Evolutionary conservation across 2,329 filamentous ascomycete genomes (phyloP).

Genomic region (Lithohypha guttulata): DNA sequence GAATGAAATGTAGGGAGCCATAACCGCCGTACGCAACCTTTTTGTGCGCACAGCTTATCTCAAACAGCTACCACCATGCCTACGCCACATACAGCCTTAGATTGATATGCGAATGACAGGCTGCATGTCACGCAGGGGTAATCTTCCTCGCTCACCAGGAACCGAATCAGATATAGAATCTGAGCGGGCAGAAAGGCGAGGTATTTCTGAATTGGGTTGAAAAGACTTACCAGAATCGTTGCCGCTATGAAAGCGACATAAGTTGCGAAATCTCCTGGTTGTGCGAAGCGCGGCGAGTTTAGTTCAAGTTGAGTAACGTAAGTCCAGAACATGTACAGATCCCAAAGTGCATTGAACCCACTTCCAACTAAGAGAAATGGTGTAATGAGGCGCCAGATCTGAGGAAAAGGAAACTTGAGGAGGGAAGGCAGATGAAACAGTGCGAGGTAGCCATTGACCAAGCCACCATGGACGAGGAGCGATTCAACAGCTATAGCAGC

Average conservation of each 20-base stretch:
- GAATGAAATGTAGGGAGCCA: slow-evolving; percentile 51
- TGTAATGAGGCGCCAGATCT: slow-evolving; percentile 50
- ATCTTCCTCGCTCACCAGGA: slow-evolving; percentile 75
- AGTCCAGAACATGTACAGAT: slow-evolving; percentile 69
- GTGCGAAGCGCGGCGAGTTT: slow-evolving; percentile 58
- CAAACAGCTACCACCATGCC: slow-evolving; percentile 68
- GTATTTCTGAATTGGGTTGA: slow-evolving; percentile 29
- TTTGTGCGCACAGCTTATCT: slow-evolving; percentile 49
- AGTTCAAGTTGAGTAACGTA: slow-evolving; percentile 67
- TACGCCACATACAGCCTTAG: slow-evolving; percentile 52
- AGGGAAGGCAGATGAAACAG: slow-evolving; percentile 43
- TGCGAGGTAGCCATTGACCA: slow-evolving; percentile 37
- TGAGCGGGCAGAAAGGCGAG: slow-evolving; percentile 70
- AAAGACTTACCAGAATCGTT: slow-evolving; percentile 64
- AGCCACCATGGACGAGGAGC: slow-evolving; percentile 46
- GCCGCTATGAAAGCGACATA: slow-evolving; percentile 65
- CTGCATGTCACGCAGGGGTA: slow-evolving; percentile 54
- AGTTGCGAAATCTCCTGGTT: slow-evolving; percentile 68
- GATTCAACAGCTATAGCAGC: slow-evolving; percentile 54
- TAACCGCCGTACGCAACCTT: slow-evolving; percentile 50
- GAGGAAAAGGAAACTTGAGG: slow-evolving; percentile 45
- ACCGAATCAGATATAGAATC: slow-evolving; percentile 61
- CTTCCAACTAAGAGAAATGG: slow-evolving; percentile 49
- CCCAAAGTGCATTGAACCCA: slow-evolving; percentile 51
- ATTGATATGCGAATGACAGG: slow-evolving; percentile 57